Evolutionary conservation across 2,329 filamentous ascomycete species (phyloP).

Genomic region (Venturia asperata): DNA sequence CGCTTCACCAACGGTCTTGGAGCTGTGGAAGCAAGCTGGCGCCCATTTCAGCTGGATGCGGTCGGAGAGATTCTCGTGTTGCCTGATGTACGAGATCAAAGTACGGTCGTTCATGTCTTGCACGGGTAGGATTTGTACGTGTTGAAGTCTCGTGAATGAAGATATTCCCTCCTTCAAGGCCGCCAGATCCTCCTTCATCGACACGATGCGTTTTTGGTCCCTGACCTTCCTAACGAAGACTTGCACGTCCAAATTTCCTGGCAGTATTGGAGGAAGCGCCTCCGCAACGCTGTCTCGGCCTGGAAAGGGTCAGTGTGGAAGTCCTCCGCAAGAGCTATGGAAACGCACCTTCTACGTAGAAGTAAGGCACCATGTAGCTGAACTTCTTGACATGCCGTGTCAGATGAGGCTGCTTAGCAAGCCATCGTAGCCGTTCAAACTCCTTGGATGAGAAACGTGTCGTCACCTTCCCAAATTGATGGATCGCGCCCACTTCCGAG

Average conservation of each 20-base stretch:
- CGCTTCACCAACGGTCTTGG: constrained; percentile 51
- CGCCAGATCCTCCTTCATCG: constrained; percentile 44
- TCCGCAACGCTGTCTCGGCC: constrained; percentile 37
- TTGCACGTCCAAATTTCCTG: constrained; percentile 34
- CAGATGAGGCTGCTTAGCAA: constrained; percentile 44
- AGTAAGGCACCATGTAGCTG: constrained; percentile 54
- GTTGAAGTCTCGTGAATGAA: constrained; percentile 54
- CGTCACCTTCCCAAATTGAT: constrained; percentile 47
- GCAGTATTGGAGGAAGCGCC: constrained; percentile 32
- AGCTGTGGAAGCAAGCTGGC: constrained; percentile 54
- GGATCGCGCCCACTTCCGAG: constrained; percentile 43
- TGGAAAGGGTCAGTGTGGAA: constrained; percentile 25
- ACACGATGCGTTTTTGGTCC: constrained; percentile 47
- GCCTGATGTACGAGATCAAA: constrained; percentile 46
- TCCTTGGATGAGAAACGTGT: constrained; percentile 45
- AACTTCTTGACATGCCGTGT: constrained; percentile 52
- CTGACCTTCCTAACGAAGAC: constrained; percentile 40
- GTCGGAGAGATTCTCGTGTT: constrained; percentile 30
- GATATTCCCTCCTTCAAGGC: constrained; percentile 49
- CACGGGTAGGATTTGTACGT: constrained; percentile 57
- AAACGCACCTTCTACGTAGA: constrained; percentile 44
- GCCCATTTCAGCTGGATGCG: constrained; percentile 53
- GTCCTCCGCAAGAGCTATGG: constrained; percentile 6
- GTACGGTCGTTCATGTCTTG: constrained; percentile 53
- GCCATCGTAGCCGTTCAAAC: constrained; percentile 42